Percentiles rank a stretch among this genome's conserved stretches.
These are phyloP conservation scores for Exophiala calicioides DNA, from an alignment of 2,329 filamentous ascomycete genomes.

Conservation along the genomic window DNA sequence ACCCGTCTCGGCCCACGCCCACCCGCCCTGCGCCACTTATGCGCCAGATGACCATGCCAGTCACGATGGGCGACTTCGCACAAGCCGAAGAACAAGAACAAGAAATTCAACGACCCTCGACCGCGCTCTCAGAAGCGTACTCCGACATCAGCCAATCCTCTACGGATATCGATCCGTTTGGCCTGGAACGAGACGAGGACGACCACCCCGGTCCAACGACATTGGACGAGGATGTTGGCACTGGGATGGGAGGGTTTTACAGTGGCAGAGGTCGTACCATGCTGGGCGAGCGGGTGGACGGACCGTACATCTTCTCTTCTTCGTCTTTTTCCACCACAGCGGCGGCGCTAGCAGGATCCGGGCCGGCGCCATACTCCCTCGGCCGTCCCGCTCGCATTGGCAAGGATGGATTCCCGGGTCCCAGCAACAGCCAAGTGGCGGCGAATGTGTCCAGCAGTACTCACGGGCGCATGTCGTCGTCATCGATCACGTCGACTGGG, in stretches of 20 bases:
- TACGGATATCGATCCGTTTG: constrained; percentile 31
- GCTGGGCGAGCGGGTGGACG: constrained; percentile 13
- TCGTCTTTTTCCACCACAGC: constrained; percentile 8
- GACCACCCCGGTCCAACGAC: constrained; percentile 27
- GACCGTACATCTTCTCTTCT: constrained; percentile 2
- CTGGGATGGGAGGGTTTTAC: constrained; percentile 21
- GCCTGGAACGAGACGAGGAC: constrained; percentile 27
- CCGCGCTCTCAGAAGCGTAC: constrained; percentile 30
- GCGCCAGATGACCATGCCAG: constrained; percentile 31
- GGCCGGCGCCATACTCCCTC: constrained; percentile 19
- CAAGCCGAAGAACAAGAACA: constrained; percentile 23
- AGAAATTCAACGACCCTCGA: constrained; percentile 27
- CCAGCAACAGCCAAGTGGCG: constrained; percentile 10
- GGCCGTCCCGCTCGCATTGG: constrained; percentile 19
- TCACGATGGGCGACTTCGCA: constrained; percentile 28
- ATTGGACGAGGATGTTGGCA: constrained; percentile 24
- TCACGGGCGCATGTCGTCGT: constrained; percentile 8
- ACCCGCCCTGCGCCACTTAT: constrained; percentile 25
- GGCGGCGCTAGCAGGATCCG: constrained; percentile 19
- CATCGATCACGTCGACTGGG: constrained; percentile 6
- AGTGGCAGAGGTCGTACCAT: constrained; percentile 27
- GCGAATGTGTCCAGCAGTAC: constrained; percentile 2
- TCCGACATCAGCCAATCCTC: constrained; percentile 27
- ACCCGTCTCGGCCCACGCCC: constrained; percentile 19
- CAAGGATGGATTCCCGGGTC: constrained; percentile 23